phyloP scores from a whole-genome alignment of 495 filamentous ascomycete genomes.

The Evernia prunastri region DNA sequence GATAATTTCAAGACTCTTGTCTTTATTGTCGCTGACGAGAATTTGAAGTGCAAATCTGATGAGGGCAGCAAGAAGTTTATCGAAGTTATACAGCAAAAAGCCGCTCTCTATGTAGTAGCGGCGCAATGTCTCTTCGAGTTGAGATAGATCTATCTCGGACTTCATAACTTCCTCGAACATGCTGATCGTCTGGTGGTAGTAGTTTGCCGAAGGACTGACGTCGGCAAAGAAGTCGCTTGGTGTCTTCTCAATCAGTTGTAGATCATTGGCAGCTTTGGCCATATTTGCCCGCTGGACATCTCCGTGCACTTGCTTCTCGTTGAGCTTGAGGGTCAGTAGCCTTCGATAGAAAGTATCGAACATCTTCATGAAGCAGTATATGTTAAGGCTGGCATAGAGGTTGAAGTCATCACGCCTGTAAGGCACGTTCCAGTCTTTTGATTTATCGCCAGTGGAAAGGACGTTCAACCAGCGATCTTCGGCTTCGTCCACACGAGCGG shows the following conservation, averaged over 20 bases:
- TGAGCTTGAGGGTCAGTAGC: slow-evolving; percentile 71
- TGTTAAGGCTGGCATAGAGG: slow-evolving; percentile 80
- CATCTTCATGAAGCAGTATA: slow-evolving; percentile 88
- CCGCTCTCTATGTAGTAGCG: slow-evolving; percentile 82
- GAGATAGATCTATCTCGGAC: slow-evolving; percentile 67
- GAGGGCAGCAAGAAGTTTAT: slow-evolving; percentile 72
- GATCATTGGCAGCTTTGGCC: slow-evolving; percentile 70
- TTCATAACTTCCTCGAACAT: slow-evolving; percentile 65
- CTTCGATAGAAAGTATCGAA: slow-evolving; percentile 85
- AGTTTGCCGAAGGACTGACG: slow-evolving; percentile 52
- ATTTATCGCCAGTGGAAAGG: slow-evolving; percentile 45
- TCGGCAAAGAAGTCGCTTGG: slow-evolving; percentile 80
- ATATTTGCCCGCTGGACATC: slow-evolving; percentile 62
- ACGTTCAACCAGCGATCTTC: slow-evolving; percentile 58
- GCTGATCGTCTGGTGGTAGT: slow-evolving; percentile 60
- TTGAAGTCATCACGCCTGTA: slow-evolving; percentile 74
- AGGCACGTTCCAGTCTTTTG: slow-evolving; percentile 66
- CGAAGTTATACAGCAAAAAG: slow-evolving; percentile 84
- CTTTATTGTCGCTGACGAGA: slow-evolving; percentile 73
- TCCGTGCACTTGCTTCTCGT: slow-evolving; percentile 61
- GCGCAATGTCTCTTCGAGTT: slow-evolving; percentile 83
- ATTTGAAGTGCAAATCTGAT: slow-evolving; percentile 68
- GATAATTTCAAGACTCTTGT: slow-evolving; percentile 82
- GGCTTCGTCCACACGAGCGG: slow-evolving; percentile 33
- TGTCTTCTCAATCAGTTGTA: slow-evolving; percentile 67